Evolutionary conservation across 106 monocot genomes (phyloP).

Genomic region (Apostasia shenzhenica): DNA sequence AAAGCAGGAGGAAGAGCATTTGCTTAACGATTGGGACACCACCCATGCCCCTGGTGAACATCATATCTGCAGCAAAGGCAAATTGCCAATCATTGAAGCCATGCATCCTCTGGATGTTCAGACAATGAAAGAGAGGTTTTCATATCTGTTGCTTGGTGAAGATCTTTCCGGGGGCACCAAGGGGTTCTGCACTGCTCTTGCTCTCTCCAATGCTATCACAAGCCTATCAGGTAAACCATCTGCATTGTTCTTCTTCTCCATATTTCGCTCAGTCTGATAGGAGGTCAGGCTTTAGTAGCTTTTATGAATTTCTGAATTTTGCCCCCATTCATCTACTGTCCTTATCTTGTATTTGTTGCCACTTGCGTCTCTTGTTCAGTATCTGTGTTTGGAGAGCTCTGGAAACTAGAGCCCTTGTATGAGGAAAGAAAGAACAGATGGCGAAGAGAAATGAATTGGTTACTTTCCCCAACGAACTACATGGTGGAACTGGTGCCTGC

Average conservation of each 20-base stretch:
- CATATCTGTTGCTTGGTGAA: conserved; percentile 77
- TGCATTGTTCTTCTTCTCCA: background rate
- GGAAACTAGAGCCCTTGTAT: conserved; percentile 86
- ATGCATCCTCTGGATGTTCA: conserved; percentile 67
- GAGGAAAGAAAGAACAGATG: conserved; percentile 80
- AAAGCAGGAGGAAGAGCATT: conserved; percentile 41
- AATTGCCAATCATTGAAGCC: conserved; percentile 37
- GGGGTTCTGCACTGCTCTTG: conserved; percentile 63
- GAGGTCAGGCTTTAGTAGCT: no score
- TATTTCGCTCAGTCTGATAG: no score
- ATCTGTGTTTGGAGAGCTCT: conserved; percentile 75
- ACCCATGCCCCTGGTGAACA: conserved; percentile 10
- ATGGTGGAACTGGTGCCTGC: conserved; percentile 96
- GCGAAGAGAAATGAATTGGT: conserved; percentile 90
- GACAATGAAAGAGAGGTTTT: conserved; percentile 84
- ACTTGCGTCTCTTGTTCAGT: conserved; percentile 17
- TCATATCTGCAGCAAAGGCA: conserved; percentile 37
- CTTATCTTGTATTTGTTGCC: no score
- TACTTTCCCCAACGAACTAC: conserved; percentile 81
- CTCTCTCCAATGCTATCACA: conserved; percentile 80
- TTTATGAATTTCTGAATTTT: no score
- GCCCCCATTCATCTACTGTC: no score
- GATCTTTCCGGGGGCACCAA: conserved; percentile 72
- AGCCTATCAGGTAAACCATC: conserved; percentile 62
- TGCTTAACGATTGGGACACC: conserved; percentile 48